Base-by-base conservation (phyloP, 1,284 basidiomycete genomes). In the Ganoderma leucocontextum region DNA sequence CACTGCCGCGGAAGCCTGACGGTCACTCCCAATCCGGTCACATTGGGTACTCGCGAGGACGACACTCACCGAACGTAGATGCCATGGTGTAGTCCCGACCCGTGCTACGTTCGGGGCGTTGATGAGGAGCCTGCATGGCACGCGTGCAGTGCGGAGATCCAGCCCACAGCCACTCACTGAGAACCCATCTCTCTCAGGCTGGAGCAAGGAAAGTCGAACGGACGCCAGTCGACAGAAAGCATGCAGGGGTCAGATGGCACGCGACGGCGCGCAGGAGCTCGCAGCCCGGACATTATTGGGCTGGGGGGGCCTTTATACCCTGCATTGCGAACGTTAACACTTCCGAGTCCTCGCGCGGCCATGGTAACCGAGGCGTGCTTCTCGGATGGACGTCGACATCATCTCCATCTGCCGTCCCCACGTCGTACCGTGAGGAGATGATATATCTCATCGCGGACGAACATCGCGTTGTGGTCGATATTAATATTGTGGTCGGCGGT, bases 331-430 rank as follows among this genome's bases (percentile, higher is more conserved):
- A 53, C 52, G 25, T 33, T 25, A 4, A 19, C 15, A 15, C 33
- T n/a, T 29, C 29, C 29, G 29, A 29, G 29, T 29, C 29, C 52
- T 19, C 10, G 17, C 6, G 55, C 29, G 33, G 33, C 55, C 55
- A 57, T 57, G 35, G 55, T 36, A 57, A 57, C 55, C 33, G 55
- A 38, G 55, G 17, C 9, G 33, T 55, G 55, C 55, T 57, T 57
- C 53, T 35, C 13, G 13, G 29, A 57, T 36, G 35, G 53, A 36
- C 25, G 13, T n/a, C n/a, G n/a, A n/a, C n/a, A 57, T 57, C 53
- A 36, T 35, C 7, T 57, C 29, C 53, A 57, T 29, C 53, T 33
- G 25, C 33, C 12, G 33, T 19, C 33, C 25, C 25, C 25, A 12
- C 12, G 25, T 29, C 25, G 25, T 4, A 52, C 29, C 49, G n/a